Conservation (phyloP, 1,139 yeast genomes). For the Kurtzmaniella quercitrusa region DNA sequence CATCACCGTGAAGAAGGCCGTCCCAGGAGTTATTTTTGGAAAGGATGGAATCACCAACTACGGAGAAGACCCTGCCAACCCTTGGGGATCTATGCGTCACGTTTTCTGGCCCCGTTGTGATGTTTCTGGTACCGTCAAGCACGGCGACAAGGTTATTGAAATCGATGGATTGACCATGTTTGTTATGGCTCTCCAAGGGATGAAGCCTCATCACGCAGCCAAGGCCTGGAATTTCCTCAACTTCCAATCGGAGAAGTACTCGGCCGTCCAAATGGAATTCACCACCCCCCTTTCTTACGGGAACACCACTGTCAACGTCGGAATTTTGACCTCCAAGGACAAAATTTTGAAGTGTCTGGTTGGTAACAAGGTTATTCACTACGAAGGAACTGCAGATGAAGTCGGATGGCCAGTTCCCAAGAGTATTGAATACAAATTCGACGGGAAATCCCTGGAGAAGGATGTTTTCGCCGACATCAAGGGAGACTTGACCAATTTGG, state of each 20-base stretch:
- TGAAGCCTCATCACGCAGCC: conserved; percentile 99
- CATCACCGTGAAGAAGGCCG: conserved; percentile 53
- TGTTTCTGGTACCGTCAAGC: conserved; percentile 58
- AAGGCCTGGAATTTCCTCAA: conserved; percentile 92
- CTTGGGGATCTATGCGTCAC: conserved; percentile 98
- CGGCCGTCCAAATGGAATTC: conserved; percentile 91
- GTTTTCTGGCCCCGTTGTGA: conserved; percentile 90
- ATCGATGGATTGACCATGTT: conserved; percentile 70
- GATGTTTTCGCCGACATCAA: conserved; percentile 36
- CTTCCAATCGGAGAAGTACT: conserved; percentile 71
- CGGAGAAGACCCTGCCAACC: conserved; percentile 75
- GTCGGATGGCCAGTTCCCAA: conserved; percentile 93
- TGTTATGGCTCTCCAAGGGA: conserved; percentile 97
- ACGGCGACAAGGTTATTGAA: conserved; percentile 20
- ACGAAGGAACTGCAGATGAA: conserved; percentile 57
- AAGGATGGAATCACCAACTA: conserved; percentile 78
- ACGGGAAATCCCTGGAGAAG: conserved; percentile 31
- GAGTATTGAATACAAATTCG: conserved; percentile 55
- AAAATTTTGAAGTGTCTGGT: conserved; percentile 63
- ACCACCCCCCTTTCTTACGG: conserved; percentile 92
- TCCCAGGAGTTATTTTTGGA: conserved; percentile 90
- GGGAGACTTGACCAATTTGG: conserved; percentile 55
- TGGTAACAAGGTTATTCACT: conserved; percentile 62
- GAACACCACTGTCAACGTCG: conserved; percentile 73
- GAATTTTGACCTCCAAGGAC: conserved; percentile 64